Percentiles rank a stretch among this genome's conserved stretches.
phyloP scores from a whole-genome alignment of 441 rosid species.

The Biscutella laevigata region DNA sequence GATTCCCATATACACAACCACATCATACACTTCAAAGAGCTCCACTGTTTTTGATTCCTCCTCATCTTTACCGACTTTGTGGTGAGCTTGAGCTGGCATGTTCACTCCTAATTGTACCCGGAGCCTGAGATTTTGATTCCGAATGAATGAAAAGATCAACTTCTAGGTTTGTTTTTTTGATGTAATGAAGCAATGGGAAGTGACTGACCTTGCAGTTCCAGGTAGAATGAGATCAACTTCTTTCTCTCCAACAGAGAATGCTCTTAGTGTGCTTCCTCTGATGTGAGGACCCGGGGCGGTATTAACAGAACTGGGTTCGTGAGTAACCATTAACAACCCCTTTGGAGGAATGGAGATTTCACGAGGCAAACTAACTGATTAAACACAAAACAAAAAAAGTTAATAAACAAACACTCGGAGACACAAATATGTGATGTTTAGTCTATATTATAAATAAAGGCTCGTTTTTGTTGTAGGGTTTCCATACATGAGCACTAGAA shows the following conservation, averaged over 20 bases:
- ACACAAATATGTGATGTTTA: not conserved
- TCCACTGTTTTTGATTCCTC: slow-evolving; percentile 45
- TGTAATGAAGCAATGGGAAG: too few relatives aligned
- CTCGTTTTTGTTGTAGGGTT: too few relatives aligned
- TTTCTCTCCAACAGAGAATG: slow-evolving; percentile 65
- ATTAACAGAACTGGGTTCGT: slow-evolving; percentile 66
- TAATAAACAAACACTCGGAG: not conserved
- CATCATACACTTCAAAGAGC: slow-evolving; percentile 75
- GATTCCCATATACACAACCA: slow-evolving; percentile 91
- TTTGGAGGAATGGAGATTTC: slow-evolving; percentile 68
- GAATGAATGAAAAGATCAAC: too few relatives aligned
- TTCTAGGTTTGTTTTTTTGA: too few relatives aligned
- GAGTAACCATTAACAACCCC: slow-evolving; percentile 70
- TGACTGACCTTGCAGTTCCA: slow-evolving; percentile 75
- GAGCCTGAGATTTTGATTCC: slow-evolving; percentile 42
- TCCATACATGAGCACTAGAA: not conserved
- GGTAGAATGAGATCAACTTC: slow-evolving; percentile 95
- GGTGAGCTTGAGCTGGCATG: slow-evolving; percentile 92
- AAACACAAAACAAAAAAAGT: slow-evolving; percentile 4
- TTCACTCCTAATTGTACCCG: slow-evolving; percentile 91
- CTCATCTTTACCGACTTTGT: slow-evolving; percentile 35
- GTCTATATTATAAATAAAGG: not conserved
- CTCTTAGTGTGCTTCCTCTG: slow-evolving; percentile 77
- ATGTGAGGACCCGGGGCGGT: slow-evolving; percentile 89
- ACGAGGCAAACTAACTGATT: slow-evolving; percentile 36